phyloP scores from a whole-genome alignment of 2,329 filamentous ascomycete species.

The Aureobasidium sp. region DNA sequence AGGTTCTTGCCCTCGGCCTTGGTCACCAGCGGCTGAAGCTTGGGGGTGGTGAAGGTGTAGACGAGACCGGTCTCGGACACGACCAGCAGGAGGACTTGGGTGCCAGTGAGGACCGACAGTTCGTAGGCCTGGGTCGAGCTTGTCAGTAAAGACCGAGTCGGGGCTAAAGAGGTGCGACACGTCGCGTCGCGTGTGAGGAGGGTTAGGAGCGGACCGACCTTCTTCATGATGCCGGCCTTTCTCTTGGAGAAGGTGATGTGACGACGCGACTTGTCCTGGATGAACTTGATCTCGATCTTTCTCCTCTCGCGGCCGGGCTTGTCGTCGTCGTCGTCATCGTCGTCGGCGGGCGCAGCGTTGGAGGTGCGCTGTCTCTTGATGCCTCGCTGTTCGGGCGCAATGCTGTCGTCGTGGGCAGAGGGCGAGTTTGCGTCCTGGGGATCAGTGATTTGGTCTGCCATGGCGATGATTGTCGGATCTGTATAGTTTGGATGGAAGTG shows the following conservation, averaged over 20 bases:
- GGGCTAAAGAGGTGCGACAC: not conserved
- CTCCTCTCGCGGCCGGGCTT: conserved; percentile 95
- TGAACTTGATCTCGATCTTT: conserved; percentile 99
- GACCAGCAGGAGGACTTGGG: conserved; percentile 91
- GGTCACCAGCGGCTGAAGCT: conserved; percentile 94
- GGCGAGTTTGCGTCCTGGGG: conserved; percentile 46
- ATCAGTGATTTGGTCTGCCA: conserved; percentile 44
- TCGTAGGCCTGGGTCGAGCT: conserved; percentile 65
- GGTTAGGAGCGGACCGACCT: conserved; percentile 51
- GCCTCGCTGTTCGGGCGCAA: conserved; percentile 60
- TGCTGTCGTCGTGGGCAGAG: conserved; percentile 50
- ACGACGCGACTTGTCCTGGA: conserved; percentile 97
- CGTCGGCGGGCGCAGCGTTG: conserved; percentile 57
- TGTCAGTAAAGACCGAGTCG: conserved; percentile 14
- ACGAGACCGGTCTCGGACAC: conserved; percentile 96
- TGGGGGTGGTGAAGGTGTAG: conserved; percentile 97
- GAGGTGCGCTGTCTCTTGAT: conserved; percentile 81
- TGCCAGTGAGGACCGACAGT: conserved; percentile 92
- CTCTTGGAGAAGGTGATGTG: conserved; percentile 99
- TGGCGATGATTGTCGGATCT: not conserved
- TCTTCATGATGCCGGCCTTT: conserved; percentile 99
- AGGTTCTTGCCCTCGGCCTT: conserved; percentile 99
- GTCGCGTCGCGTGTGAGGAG: conserved; percentile 15
- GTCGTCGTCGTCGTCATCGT: conserved; percentile 95
- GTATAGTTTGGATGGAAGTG: too few relatives aligned